Conservation (phyloP, 306 rosid genomes). For the Prunus fruticosa region DNA sequence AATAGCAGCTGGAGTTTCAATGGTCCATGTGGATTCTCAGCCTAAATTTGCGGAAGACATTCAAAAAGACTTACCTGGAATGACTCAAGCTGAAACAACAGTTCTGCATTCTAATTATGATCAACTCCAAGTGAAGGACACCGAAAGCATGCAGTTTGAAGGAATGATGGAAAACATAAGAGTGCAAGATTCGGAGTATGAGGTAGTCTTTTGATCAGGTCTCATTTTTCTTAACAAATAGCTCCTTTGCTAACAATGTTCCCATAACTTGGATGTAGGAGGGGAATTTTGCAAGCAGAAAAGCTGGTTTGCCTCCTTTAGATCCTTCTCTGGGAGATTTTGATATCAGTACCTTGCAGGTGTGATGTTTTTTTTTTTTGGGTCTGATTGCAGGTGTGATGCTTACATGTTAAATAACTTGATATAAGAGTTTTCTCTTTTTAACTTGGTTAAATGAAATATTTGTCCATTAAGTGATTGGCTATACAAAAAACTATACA, state of each 20-base stretch:
- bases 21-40: conserved; percentile 37
- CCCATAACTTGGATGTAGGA: conserved; percentile 45
- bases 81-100: conserved; percentile 33
- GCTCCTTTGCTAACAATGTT: conserved; percentile 23
- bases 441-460: not conserved
- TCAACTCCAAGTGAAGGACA: conserved; percentile 48
- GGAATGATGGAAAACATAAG: conserved; percentile 54
- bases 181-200: conserved; percentile 55
- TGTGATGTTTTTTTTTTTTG: too few species aligned
- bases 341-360: conserved; percentile 86
- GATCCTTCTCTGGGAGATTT: conserved; percentile 55
- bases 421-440: not conserved
- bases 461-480: not conserved
- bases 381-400: conserved; percentile 85
- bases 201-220: conserved; percentile 45
- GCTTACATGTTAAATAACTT: conserved; percentile 11
- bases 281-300: conserved; percentile 49
- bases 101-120: conserved; percentile 42
- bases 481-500: not conserved
- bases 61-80: conserved; percentile 45
- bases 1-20: conserved; percentile 35
- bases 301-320: conserved; percentile 44
- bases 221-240: not conserved
- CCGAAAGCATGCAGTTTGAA: conserved; percentile 54
- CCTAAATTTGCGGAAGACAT: conserved; percentile 42